A percentile compares a stretch with the other conserved stretches of the same genome.
Conservation (phyloP, 441 rosid species). For the Macaranga tanarius region DNA sequence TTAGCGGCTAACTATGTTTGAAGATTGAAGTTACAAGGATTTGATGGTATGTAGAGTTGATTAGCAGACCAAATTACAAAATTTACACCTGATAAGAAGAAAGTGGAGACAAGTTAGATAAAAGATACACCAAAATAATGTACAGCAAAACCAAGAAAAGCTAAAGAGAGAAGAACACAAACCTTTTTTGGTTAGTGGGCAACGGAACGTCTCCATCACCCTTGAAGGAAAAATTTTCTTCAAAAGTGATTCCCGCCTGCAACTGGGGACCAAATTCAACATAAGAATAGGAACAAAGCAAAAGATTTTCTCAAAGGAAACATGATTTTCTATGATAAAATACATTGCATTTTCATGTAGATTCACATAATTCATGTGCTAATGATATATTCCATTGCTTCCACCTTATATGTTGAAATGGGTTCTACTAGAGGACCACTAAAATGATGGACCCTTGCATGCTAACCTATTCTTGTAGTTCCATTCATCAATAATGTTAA, state of each 20-base stretch:
- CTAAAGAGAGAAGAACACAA: constrained; percentile 35
- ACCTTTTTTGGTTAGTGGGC: constrained; percentile 62
- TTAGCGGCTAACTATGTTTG: constrained; percentile 23
- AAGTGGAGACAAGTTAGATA: constrained; percentile 25
- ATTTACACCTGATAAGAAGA: constrained; percentile 53
- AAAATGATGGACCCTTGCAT: constrained; percentile 17
- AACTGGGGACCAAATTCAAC: constrained; percentile 45
- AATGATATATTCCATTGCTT: constrained; percentile 11
- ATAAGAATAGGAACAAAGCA: constrained; percentile 29
- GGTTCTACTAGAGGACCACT: constrained; percentile 21
- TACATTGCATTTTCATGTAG: constrained; percentile 24
- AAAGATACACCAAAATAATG: constrained; percentile 24
- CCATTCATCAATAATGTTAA: constrained; percentile 9
- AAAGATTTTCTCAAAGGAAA: constrained; percentile 31
- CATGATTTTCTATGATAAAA: constrained; percentile 10
- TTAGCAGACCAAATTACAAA: constrained; percentile 37
- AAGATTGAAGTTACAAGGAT: constrained; percentile 24
- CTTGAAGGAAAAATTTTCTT: constrained; percentile 38
- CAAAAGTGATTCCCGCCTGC: constrained; percentile 58
- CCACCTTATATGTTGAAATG: constrained; percentile 16
- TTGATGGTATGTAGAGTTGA: constrained; percentile 35
- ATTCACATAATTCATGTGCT: constrained; percentile 26
- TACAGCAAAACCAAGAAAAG: constrained; percentile 32
- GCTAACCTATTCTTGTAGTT: constrained; percentile 2
- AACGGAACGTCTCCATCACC: constrained; percentile 66